Evolutionary conservation across 306 rosid genomes (phyloP), one percentile per base, ranked within the genome.

Genomic region (Hippophae gyantsensis): DNA sequence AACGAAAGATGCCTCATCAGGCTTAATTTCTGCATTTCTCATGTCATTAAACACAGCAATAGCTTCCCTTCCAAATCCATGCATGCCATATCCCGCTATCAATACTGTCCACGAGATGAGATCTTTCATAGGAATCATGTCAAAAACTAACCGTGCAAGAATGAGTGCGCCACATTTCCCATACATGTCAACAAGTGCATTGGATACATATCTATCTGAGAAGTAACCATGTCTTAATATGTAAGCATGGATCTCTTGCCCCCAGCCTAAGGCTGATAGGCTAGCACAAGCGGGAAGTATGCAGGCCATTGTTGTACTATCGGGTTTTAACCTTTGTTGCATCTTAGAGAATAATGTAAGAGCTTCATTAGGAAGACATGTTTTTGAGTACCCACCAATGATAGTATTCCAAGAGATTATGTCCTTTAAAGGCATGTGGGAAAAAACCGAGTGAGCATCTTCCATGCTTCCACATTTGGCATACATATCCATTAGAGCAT

Each of bases 401-500:
- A 85, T 76, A 23, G 94, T 74, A 63, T 88, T 88, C 94, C 94
- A 88, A 2, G 90, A 82, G 48, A 85, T 75, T 56, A 66, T 59
- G 51, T 85, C 87, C 78, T 79, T 84, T 43, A 60, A 45, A 10
- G 63, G 78, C 65, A 78, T 73, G 65, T 54, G 65, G 66, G 79
- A 78, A 65, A 88, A 80, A 54, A 88, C 71, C 14, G 42, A 58
- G 65, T 60, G 68, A 69, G 96, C 94, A 44, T 88, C 90, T 57
- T 74, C 80, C 85, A 82, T 79, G 76, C 82, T 78, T 63, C 96
- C 84, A 62, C 94, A 85, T 78, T 85, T 88, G 51, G 90, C 89
- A 73, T 82, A 82, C 94, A 85, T 88, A 72, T 88, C 87, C 86
- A 76, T 72, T 56, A 88, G 94, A 72, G 94, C 81, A 74, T 88